Base-by-base conservation (phyloP, 1,139 yeast species). In the Kurtzmaniella quercitrusa region DNA sequence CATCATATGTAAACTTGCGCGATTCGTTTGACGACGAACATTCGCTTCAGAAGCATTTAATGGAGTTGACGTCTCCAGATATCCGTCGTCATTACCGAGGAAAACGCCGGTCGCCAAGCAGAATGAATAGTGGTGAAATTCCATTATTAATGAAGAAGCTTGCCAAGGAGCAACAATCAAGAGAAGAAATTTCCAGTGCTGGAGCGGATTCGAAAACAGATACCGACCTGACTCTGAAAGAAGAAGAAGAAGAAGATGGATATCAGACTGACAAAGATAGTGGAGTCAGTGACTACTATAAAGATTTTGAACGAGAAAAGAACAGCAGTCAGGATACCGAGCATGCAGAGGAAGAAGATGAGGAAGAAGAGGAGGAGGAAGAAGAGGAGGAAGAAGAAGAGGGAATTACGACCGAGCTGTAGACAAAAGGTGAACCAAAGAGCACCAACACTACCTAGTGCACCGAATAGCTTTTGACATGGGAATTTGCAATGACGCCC, bases 1-100 rank as follows among this genome's bases (percentile, higher is more conserved):
- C 47, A 27, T 57, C 63, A 11, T 46, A 48, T n/a, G 47, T 46
- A 29, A 55, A 59, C 42, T 50, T 60, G 40, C 53, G 54, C n/a
- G 59, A 53, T 10, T 37, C 44, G 24, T 45, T 38, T 16, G 37
- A 40, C 21, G 59, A 55, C 17, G 41, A 33, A 21, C 44, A 18
- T 29, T 48, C 39, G 5, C 31, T 39, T 16, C 42, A 38, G 31
- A 33, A 43, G 16, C 25, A 43, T 7, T 23, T 43, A 17, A 50
- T 46, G 42, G 43, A 36, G 19, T 48, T 55, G 33, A 51, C 47
- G 27, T 51, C 58, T 2, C 58, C 59, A 12, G 60, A 52, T 46
- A 46, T 52, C 2, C 50, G 58, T 43, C 45, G 58, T 33, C 42
- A 45, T 2, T 42, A 40, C 21, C 38, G 45, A 21, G 33, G 34